phyloP scores from a whole-genome alignment of 2,329 filamentous ascomycete genomes.

The Thyridium curvatum region DNA sequence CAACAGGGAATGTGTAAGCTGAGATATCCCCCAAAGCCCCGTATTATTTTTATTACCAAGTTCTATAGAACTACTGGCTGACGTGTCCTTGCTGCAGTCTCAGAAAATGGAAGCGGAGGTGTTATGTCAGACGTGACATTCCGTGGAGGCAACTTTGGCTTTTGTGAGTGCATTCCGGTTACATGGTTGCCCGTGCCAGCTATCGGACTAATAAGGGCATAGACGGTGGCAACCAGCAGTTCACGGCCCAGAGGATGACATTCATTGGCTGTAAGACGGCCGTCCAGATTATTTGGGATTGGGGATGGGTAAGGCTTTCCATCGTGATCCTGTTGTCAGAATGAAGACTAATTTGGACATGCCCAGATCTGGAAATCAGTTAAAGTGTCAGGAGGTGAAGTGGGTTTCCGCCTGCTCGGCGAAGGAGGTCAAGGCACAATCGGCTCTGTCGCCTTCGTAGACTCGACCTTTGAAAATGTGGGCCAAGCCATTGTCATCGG shows the following conservation, averaged over 20 bases:
- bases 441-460: neutral
- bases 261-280: conserved; percentile 8
- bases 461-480: neutral
- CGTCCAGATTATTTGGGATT: conserved; percentile 7
- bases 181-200: no score
- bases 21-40: no score
- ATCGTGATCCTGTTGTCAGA: no score
- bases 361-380: conserved; percentile 7
- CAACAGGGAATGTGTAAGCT: no score
- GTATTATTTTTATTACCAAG: no score
- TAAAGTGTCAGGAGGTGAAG: neutral
- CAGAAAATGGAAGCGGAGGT: conserved; percentile 49
- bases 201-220: neutral
- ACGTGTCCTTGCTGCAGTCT: no score
- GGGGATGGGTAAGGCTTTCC: conserved; percentile 6
- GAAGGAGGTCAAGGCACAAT: neutral
- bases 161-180: no score
- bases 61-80: no score
- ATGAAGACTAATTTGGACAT: no score
- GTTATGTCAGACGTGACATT: conserved; percentile 54
- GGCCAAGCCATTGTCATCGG: neutral
- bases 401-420: conserved; percentile 2
- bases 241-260: conserved; percentile 7
- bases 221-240: conserved; percentile 12
- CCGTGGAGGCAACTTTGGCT: conserved; percentile 51